These are phyloP conservation scores for Dissophora globulifera DNA, from an alignment of 192 early-diverging fungal species.

Conservation along the genomic window DNA sequence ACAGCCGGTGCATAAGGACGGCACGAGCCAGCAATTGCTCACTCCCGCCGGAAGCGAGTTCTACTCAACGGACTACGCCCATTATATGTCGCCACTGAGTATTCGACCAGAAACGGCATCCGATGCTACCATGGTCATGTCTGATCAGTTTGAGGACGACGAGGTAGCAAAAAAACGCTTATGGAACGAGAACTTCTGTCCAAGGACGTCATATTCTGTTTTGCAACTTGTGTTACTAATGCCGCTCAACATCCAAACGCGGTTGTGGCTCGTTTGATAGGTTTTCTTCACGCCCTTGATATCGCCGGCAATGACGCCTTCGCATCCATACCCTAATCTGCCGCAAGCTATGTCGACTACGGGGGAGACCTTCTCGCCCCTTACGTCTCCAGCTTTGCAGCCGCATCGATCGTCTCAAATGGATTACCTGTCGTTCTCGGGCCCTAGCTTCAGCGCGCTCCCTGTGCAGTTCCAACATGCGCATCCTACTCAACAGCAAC, in stretches of 20 bases:
- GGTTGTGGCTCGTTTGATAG: no score
- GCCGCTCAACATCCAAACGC: no score
- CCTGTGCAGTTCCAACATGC: slow-evolving; percentile 48
- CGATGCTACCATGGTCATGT: slow-evolving; percentile 8
- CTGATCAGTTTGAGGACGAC: slow-evolving; percentile 35
- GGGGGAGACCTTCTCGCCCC: slow-evolving; percentile 64
- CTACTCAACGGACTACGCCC: slow-evolving; percentile 17
- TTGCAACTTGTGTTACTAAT: background rate
- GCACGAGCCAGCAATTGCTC: slow-evolving; percentile 16
- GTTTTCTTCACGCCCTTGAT: slow-evolving; percentile 69
- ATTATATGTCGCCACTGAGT: slow-evolving; percentile 38
- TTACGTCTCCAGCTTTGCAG: slow-evolving; percentile 71
- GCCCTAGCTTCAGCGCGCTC: slow-evolving; percentile 7
- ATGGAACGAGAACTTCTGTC: background rate
- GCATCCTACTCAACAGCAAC: slow-evolving; percentile 29
- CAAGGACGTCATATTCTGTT: no score
- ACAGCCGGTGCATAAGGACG: slow-evolving; percentile 17
- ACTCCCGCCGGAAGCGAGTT: slow-evolving; percentile 35
- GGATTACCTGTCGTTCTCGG: slow-evolving; percentile 25
- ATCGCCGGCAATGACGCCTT: slow-evolving; percentile 76
- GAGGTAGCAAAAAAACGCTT: background rate
- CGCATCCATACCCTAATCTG: slow-evolving; percentile 58
- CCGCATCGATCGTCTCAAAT: slow-evolving; percentile 53
- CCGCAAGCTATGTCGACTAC: slow-evolving; percentile 41
- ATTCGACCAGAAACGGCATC: slow-evolving; percentile 16